Conservation (phyloP, 352 stramenopile species). For the Elongisporangium anandrum region DNA sequence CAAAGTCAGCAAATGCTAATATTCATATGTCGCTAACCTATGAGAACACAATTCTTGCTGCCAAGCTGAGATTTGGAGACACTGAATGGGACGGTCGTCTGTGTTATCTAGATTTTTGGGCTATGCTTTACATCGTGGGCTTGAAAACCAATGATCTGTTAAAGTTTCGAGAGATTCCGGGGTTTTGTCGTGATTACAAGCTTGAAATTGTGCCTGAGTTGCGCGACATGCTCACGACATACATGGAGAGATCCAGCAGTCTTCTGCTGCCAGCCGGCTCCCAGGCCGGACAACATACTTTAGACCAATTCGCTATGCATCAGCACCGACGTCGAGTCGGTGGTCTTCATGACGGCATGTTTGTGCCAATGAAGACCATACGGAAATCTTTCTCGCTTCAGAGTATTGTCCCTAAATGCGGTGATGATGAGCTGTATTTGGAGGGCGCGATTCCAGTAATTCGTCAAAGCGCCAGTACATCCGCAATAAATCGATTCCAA, state of each 20-base stretch:
- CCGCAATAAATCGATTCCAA: conserved; percentile 35
- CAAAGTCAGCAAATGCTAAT: conserved; percentile 4
- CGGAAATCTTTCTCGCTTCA: conserved; percentile 34
- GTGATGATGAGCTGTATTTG: conserved; percentile 23
- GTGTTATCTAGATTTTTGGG: conserved; percentile 83
- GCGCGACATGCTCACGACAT: conserved; percentile 33
- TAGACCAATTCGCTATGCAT: conserved; percentile 28
- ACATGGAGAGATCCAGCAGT: conserved; percentile 57
- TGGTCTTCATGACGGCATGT: conserved; percentile 45
- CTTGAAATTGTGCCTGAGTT: conserved; percentile 61
- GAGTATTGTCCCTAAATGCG: conserved; percentile 25
- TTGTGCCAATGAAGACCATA: conserved; percentile 26
- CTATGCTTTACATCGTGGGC: conserved; percentile 74
- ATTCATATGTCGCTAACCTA: conserved; percentile 36
- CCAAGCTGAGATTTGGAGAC: conserved; percentile 45
- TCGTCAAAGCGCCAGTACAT: conserved; percentile 29
- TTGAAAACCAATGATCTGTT: conserved; percentile 48
- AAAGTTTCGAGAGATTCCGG: conserved; percentile 63
- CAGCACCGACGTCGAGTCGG: conserved; percentile 41
- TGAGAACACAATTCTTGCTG: conserved; percentile 44
- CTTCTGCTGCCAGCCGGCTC: conserved; percentile 54
- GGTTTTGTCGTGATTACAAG: conserved; percentile 72
- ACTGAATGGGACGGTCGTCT: conserved; percentile 50
- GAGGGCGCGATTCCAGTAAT: conserved; percentile 20
- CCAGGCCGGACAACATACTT: conserved; percentile 43